A percentile compares a stretch with the other conserved stretches of the same genome.
phyloP scores from a whole-genome alignment of 345 rosid genomes.

The Cochlearia excelsa region DNA sequence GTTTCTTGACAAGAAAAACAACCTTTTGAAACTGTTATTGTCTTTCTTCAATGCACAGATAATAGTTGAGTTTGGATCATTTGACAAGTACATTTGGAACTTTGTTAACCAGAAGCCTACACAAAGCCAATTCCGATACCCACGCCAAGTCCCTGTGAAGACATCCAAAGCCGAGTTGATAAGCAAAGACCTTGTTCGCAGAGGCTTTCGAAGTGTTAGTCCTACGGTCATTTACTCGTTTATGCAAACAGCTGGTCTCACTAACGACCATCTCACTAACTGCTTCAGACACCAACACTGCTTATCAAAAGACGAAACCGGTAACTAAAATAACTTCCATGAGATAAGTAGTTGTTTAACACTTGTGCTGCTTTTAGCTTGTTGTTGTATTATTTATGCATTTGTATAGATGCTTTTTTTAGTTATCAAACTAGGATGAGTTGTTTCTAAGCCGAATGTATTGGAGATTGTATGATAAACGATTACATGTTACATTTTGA shows the following conservation, averaged over 20 bases:
- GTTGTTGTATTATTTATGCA: conserved; percentile 12
- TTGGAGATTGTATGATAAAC: conserved; percentile 32
- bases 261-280: conserved; percentile 66
- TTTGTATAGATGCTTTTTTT: conserved; percentile 25
- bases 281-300: conserved; percentile 79
- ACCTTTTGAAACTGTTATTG: not conserved
- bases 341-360: conserved; percentile 20
- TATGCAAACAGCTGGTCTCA: conserved; percentile 83
- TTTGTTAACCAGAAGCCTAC: conserved; percentile 67
- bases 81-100: conserved; percentile 81
- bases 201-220: conserved; percentile 78
- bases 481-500: conserved; percentile 28
- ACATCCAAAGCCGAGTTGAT: conserved; percentile 74
- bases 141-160: conserved; percentile 75
- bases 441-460: conserved; percentile 20
- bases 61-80: conserved; percentile 64
- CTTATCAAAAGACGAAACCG: conserved; percentile 25
- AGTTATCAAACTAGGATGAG: conserved; percentile 22
- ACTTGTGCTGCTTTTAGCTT: conserved; percentile 16
- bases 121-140: conserved; percentile 60
- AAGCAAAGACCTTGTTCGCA: conserved; percentile 77
- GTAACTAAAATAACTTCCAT: not conserved
- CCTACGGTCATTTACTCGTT: conserved; percentile 78
- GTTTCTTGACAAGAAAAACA: not conserved
- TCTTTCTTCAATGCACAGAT: conserved; percentile 47